Evolutionary conservation across 2,329 filamentous ascomycete species (phyloP).

Genomic region (Fusarium sublunatum): DNA sequence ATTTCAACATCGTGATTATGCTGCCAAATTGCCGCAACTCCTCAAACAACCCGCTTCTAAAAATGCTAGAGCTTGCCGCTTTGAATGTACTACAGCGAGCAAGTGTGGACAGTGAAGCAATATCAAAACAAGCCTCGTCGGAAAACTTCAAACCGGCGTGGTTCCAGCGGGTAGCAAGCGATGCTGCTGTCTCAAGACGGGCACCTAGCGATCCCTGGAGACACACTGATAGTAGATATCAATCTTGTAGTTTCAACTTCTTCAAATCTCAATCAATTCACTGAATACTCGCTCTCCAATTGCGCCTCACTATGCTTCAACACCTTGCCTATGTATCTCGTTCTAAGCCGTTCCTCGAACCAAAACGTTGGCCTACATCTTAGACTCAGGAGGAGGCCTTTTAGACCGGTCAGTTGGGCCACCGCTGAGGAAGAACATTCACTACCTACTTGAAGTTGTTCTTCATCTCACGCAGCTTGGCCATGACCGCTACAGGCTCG

Average conservation of each 20-base stretch:
- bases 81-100: conserved; percentile 64
- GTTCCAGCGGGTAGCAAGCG: conserved; percentile 50
- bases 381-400: conserved; percentile 45
- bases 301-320: conserved; percentile 3
- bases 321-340: neutral
- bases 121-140: conserved; percentile 56
- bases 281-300: conserved; percentile 2
- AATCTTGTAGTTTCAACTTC: neutral
- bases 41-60: conserved; percentile 61
- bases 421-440: neutral
- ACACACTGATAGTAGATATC: conserved; percentile 43
- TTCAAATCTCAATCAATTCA: conserved; percentile 5
- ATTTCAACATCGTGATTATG: neutral
- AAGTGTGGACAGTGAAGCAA: conserved; percentile 79
- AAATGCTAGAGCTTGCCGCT: conserved; percentile 75
- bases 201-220: conserved; percentile 53
- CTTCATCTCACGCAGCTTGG: conserved; percentile 89
- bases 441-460: conserved; percentile 71
- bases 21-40: conserved; percentile 5
- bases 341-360: neutral
- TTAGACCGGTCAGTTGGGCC: conserved; percentile 7
- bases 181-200: conserved; percentile 42
- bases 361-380: conserved; percentile 45
- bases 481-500: conserved; percentile 86
- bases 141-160: conserved; percentile 39